A percentile compares a stretch with the other conserved stretches of the same genome.
Evolutionary conservation across 2,329 filamentous ascomycete species (phyloP).

Genomic region (Pseudogymnoascus sp.): DNA sequence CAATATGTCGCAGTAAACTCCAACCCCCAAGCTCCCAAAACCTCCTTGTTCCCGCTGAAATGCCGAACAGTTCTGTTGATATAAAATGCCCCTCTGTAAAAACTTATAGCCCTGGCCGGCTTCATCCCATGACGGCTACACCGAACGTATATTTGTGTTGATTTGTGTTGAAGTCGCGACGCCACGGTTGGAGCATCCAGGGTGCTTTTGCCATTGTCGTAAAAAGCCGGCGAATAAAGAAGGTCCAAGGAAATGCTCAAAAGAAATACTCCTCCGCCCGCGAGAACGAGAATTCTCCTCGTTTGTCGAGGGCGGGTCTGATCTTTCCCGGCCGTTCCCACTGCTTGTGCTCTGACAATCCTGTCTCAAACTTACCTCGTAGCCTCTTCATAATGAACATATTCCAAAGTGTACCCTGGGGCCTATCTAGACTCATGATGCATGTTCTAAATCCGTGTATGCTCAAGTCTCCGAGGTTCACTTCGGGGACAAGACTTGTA

Average conservation of each 20-base stretch:
- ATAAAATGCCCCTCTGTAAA: neutral
- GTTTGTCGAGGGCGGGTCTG: neutral
- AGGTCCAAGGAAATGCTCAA: neutral
- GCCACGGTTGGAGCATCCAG: neutral
- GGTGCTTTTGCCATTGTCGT: neutral
- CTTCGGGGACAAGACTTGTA: neutral
- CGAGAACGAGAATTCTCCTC: neutral
- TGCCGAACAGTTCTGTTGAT: neutral
- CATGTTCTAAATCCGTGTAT: too few species aligned
- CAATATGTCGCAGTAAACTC: neutral
- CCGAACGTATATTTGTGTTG: neutral
- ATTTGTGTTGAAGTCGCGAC: neutral
- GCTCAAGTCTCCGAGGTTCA: neutral
- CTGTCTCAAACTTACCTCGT: neutral
- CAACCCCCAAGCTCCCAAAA: neutral
- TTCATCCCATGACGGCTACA: neutral
- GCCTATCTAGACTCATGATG: neutral
- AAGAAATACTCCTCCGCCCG: neutral
- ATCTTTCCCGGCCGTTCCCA: neutral
- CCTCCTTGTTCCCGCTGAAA: neutral
- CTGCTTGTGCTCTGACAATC: neutral
- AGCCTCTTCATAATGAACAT: neutral
- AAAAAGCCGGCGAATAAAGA: neutral
- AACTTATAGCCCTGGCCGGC: neutral
- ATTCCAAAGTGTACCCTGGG: neutral